Conservation (phyloP, 148 eudicot genomes). For the Mesembryanthemum crystallinum region DNA sequence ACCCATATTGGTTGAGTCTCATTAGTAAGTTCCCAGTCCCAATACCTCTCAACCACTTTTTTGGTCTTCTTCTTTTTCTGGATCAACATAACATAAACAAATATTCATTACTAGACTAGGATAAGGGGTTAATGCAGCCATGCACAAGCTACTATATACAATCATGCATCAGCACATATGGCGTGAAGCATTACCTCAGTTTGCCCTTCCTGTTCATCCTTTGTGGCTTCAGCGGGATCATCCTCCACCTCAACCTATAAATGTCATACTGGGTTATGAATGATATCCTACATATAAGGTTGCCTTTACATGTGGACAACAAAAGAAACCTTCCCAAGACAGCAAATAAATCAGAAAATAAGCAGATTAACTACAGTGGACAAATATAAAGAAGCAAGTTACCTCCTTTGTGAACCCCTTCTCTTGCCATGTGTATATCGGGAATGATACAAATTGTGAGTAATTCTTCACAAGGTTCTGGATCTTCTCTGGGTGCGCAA, state of each 20-base stretch:
- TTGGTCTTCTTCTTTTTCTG: constrained; percentile 98
- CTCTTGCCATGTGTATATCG: constrained; percentile 97
- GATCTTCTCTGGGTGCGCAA: constrained; percentile 89
- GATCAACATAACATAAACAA: background rate
- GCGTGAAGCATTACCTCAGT: constrained; percentile 42
- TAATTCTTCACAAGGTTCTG: constrained; percentile 90
- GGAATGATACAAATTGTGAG: constrained; percentile 97
- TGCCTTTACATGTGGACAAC: background rate
- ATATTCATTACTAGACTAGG: background rate
- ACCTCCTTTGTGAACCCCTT: constrained; percentile 95
- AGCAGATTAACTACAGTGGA: background rate
- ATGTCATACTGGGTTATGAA: constrained; percentile 3
- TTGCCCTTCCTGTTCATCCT: constrained; percentile 54
- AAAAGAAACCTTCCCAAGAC: background rate
- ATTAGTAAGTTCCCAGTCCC: constrained; percentile 96
- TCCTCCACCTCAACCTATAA: constrained; percentile 92
- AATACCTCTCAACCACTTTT: constrained; percentile 85
- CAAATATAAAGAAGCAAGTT: background rate
- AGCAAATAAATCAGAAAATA: constrained; percentile 1
- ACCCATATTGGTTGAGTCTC: constrained; percentile 99
- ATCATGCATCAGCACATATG: background rate
- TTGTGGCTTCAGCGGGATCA: constrained; percentile 68
- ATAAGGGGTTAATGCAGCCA: background rate
- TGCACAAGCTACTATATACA: background rate
- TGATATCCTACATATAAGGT: background rate